Evolutionary conservation across 257 asterid genomes (phyloP).

Genomic region (Lavandula angustifolia): DNA sequence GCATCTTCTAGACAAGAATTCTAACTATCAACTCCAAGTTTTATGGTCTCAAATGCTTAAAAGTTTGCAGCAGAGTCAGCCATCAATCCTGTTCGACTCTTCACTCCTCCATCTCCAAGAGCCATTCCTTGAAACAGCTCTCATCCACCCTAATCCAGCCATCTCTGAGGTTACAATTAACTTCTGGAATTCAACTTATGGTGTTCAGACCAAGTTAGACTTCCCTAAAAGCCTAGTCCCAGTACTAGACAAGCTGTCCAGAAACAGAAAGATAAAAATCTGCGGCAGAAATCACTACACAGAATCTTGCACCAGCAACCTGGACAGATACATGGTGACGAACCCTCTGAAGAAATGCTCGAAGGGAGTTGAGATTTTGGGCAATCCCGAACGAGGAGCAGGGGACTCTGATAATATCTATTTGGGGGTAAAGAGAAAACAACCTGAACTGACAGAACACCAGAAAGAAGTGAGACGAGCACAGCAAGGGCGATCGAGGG

Average conservation of each 20-base stretch:
- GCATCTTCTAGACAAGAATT: slow-evolving; percentile 45
- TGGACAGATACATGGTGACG: slow-evolving; percentile 34
- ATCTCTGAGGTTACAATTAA: slow-evolving; percentile 54
- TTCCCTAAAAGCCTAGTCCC: slow-evolving; percentile 66
- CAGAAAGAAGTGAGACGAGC: slow-evolving; percentile 84
- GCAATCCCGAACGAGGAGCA: slow-evolving; percentile 29
- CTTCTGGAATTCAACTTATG: slow-evolving; percentile 79
- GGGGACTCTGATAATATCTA: slow-evolving; percentile 21
- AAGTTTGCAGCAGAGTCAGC: slow-evolving; percentile 51
- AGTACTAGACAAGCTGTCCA: slow-evolving; percentile 63
- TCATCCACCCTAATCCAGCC: slow-evolving; percentile 59
- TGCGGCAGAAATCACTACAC: slow-evolving; percentile 36
- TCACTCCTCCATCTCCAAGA: slow-evolving; percentile 56
- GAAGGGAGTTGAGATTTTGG: slow-evolving; percentile 61
- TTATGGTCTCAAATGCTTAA: slow-evolving; percentile 60
- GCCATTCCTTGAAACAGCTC: slow-evolving; percentile 63
- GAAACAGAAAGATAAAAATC: slow-evolving; percentile 56
- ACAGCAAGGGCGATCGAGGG: slow-evolving; percentile 66
- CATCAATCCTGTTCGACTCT: slow-evolving; percentile 54
- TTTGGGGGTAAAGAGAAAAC: slow-evolving; percentile 49
- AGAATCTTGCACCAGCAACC: slow-evolving; percentile 28
- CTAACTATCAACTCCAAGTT: slow-evolving; percentile 44
- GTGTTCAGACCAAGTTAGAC: slow-evolving; percentile 52
- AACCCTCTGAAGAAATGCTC: slow-evolving; percentile 56
- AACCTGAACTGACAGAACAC: slow-evolving; percentile 65